Percentiles rank a stretch among this genome's conserved stretches.
Conservation (phyloP, 2,329 filamentous ascomycete genomes). For the Cladophialophora yegresii region DNA sequence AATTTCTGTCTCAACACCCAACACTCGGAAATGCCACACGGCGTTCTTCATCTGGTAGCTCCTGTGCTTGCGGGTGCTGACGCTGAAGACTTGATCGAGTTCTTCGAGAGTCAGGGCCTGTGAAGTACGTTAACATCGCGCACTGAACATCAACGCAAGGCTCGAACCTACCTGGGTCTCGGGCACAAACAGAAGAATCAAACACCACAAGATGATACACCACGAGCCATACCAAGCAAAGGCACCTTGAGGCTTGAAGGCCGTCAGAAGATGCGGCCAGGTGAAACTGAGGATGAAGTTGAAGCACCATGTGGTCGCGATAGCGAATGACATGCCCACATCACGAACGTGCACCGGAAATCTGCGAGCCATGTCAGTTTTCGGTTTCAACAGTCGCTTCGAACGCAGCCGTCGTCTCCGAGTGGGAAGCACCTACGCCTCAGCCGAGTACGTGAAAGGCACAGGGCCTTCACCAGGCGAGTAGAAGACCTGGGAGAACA, state of each 20-base stretch:
- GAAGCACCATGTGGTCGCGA: constrained; percentile 59
- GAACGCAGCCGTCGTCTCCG: constrained; percentile 38
- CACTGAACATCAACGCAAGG: not conserved
- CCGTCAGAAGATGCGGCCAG: constrained; percentile 52
- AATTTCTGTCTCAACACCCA: constrained; percentile 45
- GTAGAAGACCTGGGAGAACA: constrained; percentile 48
- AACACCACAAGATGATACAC: constrained; percentile 54
- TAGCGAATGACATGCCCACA: constrained; percentile 63
- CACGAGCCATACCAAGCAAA: constrained; percentile 61
- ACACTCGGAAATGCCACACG: constrained; percentile 46
- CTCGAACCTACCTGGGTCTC: constrained; percentile 49
- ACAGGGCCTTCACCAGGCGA: constrained; percentile 62
- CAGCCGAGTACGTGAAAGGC: constrained; percentile 65
- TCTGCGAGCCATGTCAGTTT: constrained; percentile 58
- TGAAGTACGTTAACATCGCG: not conserved
- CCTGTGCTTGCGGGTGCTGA: constrained; percentile 51
- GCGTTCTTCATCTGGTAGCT: constrained; percentile 45
- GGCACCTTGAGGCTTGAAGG: constrained; percentile 56
- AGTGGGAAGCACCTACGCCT: constrained; percentile 42
- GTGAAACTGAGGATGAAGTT: constrained; percentile 58
- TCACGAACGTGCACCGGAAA: constrained; percentile 63
- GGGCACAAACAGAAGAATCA: constrained; percentile 56
- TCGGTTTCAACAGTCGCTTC: not conserved
- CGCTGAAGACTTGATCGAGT: constrained; percentile 57
- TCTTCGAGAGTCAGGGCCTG: constrained; percentile 47